Evolutionary conservation across 345 rosid genomes (phyloP), one percentile per base, ranked within the genome.

Genomic region (Bruguiera parviflora): DNA sequence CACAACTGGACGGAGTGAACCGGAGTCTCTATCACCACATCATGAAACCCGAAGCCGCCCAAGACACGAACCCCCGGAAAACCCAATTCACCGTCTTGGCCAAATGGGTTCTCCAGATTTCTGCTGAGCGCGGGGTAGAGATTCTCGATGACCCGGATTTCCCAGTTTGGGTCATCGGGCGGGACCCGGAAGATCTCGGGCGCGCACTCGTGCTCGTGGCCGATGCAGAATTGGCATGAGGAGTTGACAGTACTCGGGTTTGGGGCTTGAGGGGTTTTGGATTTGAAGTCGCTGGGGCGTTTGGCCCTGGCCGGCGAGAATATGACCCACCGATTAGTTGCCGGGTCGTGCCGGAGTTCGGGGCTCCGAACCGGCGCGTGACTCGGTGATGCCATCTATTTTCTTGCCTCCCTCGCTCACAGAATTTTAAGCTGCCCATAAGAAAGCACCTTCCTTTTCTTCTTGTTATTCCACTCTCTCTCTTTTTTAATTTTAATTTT

Each of bases 121-220:
- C 93, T 78, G 78, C 87, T 85, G 49, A 92, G 70, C 6, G 98
- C 97, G 0, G 96, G 94, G 78, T 87, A 92, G 13, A 95, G 86
- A 69, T 88, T 95, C 92, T 92, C 84, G 73, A 92, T 84, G 80
- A 95, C 96, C 63, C 96, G 81, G 66, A 92, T 68, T 81, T 81
- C 89, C 96, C 92, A 92, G 5, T 79, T 60, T 1, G 62, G 53
- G 7, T 71, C 43, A 28, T 83, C 88, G 15, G 76, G 43, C 10
- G 89, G 89, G 52, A 83, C 79, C 73, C 97, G 92, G 81, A 91
- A 92, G 67, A 89, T 91, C 85, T 92, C 88, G 21, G 91, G 92
- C 1, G 93, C 97, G 56, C 96, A 91, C 62, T 88, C 81, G 77
- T 83, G 80, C 85, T 92, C 96, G 78, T 85, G 85, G 70, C 96